These are phyloP conservation scores for Mortierella claussenii DNA, from an alignment of 192 early-diverging fungal genomes.

Conservation along the genomic window DNA sequence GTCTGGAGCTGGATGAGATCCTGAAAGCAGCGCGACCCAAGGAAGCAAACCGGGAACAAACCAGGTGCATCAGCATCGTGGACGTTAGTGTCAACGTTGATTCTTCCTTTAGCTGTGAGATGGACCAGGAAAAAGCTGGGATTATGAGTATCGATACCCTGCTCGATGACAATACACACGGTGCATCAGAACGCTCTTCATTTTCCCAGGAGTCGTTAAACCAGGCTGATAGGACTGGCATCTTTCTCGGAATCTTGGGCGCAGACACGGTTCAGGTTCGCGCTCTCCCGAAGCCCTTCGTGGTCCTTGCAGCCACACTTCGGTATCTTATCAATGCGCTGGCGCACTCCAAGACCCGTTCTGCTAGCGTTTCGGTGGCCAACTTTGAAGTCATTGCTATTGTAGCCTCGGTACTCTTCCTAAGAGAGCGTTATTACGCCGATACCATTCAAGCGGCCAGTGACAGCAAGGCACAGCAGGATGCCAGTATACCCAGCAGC, in stretches of 20 bases:
- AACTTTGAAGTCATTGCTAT: slow-evolving; percentile 62
- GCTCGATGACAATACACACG: not conserved
- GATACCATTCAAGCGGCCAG: slow-evolving; percentile 6
- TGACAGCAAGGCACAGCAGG: not conserved
- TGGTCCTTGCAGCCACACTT: slow-evolving; percentile 47
- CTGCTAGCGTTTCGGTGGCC: slow-evolving; percentile 33
- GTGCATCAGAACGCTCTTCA: not conserved
- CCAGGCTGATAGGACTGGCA: slow-evolving; percentile 33
- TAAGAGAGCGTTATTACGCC: slow-evolving; percentile 35
- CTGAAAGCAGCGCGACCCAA: slow-evolving; percentile 11
- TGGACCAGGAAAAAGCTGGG: not conserved
- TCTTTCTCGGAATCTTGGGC: slow-evolving; percentile 41
- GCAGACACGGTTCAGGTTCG: slow-evolving; percentile 27
- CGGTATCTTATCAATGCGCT: slow-evolving; percentile 56
- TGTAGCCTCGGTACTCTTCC: slow-evolving; percentile 54
- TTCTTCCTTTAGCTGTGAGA: not conserved
- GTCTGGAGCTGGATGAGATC: slow-evolving; percentile 27
- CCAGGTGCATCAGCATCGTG: slow-evolving; percentile 22
- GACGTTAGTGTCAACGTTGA: not conserved
- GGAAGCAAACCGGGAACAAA: not conserved
- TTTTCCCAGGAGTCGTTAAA: not conserved
- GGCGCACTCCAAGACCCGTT: slow-evolving; percentile 43
- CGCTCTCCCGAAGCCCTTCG: slow-evolving; percentile 24
- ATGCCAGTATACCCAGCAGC: slow-evolving; percentile 23
- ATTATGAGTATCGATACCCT: slow-evolving; percentile 6